A percentile compares a stretch with the other conserved stretches of the same genome.
Conservation (phyloP, 768 basidiomycete species). For the Suillus occidentalis region DNA sequence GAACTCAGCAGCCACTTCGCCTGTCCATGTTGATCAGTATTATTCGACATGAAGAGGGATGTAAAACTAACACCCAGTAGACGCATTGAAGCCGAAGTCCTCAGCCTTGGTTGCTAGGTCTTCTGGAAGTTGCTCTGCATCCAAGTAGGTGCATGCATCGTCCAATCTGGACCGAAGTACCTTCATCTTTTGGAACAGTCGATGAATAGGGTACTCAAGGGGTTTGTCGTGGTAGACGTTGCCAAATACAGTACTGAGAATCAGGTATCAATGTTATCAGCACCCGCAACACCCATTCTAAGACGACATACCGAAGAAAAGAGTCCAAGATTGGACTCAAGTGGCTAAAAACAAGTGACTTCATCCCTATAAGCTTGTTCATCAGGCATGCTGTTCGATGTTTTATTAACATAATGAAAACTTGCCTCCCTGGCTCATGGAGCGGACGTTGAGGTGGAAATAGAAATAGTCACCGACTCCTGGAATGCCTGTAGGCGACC, state of each 20-base stretch:
- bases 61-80: not conserved
- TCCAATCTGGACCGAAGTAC: not conserved
- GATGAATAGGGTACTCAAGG: not conserved
- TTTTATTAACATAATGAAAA: not conserved
- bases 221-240: not conserved
- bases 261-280: not conserved
- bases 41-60: not conserved
- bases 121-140: not conserved
- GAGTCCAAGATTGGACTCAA: not conserved
- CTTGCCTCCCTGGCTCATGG: not conserved
- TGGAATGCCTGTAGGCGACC: not conserved
- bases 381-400: not conserved
- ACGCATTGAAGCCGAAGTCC: not conserved
- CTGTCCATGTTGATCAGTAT: not conserved
- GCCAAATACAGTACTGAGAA: not conserved
- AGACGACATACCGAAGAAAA: not conserved
- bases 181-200: not conserved
- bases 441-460: constrained; percentile 4
- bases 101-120: not conserved
- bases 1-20: not conserved
- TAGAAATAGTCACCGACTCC: not conserved
- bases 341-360: constrained; percentile 1
- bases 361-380: not conserved
- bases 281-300: not conserved
- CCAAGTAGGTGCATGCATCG: not conserved